Percentiles rank a stretch among this genome's conserved stretches.
phyloP scores from a whole-genome alignment of 306 rosid species.

The Quercus mongolica region DNA sequence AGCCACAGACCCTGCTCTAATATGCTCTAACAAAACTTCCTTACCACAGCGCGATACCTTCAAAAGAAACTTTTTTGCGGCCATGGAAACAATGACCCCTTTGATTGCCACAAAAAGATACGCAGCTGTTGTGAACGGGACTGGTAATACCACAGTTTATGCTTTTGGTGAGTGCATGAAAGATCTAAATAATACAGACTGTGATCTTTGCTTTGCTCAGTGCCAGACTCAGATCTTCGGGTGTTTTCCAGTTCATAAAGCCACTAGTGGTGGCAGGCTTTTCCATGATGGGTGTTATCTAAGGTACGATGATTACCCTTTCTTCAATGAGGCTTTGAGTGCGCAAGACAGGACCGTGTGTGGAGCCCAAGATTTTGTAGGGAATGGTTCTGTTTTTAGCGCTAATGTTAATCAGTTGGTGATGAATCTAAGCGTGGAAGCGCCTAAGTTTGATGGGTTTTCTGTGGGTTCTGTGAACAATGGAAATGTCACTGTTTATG shows the following conservation, averaged over 20 bases:
- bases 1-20: constrained; percentile 41
- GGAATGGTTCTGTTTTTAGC: constrained; percentile 23
- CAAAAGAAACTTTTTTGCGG: constrained; percentile 35
- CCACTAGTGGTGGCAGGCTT: constrained; percentile 54
- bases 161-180: constrained; percentile 66
- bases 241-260: constrained; percentile 22
- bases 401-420: constrained; percentile 41
- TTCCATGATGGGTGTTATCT: constrained; percentile 70
- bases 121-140: constrained; percentile 41
- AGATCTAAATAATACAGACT: constrained; percentile 51
- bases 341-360: constrained; percentile 38
- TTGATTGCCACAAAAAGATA: constrained; percentile 14
- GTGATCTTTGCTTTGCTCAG: constrained; percentile 58
- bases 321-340: constrained; percentile 41
- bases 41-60: constrained; percentile 26
- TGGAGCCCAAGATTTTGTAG: constrained; percentile 9
- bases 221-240: constrained; percentile 47
- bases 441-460: constrained; percentile 44
- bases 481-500: constrained; percentile 44
- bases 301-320: constrained; percentile 51
- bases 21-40: constrained; percentile 53
- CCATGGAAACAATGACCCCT: constrained; percentile 48
- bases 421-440: constrained; percentile 40
- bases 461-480: constrained; percentile 27
- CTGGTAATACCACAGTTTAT: constrained; percentile 39